Conservation (phyloP, 306 rosid genomes). For the Prunus kanzakura region DNA sequence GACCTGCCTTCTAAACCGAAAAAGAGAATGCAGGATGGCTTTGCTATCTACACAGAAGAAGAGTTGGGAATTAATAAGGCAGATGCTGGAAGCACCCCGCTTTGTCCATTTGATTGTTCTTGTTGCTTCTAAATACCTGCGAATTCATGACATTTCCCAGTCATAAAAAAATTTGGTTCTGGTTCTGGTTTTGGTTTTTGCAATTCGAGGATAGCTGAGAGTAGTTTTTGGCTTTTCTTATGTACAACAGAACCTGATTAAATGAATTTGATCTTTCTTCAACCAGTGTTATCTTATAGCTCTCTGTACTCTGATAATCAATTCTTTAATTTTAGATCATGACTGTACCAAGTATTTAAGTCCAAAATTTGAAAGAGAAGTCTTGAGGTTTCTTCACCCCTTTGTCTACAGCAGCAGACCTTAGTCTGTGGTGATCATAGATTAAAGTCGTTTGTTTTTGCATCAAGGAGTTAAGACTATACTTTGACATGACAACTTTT, state of each 20-base stretch:
- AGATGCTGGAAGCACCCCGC: slow-evolving; percentile 70
- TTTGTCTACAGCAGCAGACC: too few species aligned
- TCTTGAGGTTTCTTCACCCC: too few species aligned
- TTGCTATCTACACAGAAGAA: slow-evolving; percentile 61
- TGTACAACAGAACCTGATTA: background rate
- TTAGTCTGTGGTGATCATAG: too few species aligned
- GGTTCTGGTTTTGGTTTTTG: background rate
- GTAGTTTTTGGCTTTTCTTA: background rate
- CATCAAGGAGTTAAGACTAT: too few species aligned
- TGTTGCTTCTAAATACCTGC: slow-evolving; percentile 63
- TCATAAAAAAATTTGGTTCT: too few species aligned
- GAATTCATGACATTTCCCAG: background rate
- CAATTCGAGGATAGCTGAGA: background rate
- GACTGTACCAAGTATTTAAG: too few species aligned
- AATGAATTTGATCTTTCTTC: background rate
- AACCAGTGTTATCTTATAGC: background rate
- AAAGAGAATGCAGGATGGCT: slow-evolving; percentile 58
- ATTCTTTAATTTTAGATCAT: too few species aligned
- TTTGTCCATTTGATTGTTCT: slow-evolving; percentile 85
- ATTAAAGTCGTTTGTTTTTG: too few species aligned
- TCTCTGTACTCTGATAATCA: too few species aligned
- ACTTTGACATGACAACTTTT: too few species aligned
- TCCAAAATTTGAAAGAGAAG: too few species aligned
- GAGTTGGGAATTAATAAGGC: slow-evolving; percentile 53
- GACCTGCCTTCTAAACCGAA: slow-evolving; percentile 37